Evolutionary conservation across 345 rosid genomes (phyloP).

Genomic region (Brassica juncea): DNA sequence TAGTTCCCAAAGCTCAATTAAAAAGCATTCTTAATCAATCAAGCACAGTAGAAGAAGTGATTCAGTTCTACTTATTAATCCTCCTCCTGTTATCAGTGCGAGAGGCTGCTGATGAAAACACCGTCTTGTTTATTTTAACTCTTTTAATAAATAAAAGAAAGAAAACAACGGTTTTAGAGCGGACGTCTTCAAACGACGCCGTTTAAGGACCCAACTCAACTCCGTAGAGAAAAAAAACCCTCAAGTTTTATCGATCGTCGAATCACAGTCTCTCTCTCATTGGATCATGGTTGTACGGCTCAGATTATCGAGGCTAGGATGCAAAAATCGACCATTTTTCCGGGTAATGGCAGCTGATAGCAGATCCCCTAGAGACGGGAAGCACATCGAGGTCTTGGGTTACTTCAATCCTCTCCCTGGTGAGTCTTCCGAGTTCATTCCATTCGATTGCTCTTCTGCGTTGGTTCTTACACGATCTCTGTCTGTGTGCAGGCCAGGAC

Average conservation of each 20-base stretch:
- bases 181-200: constrained; percentile 12
- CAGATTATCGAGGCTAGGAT: constrained; percentile 75
- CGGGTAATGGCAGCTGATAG: constrained; percentile 91
- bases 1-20: constrained; percentile 10
- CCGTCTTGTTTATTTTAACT: too few species aligned
- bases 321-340: constrained; percentile 81
- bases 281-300: constrained; percentile 70
- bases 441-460: neutral
- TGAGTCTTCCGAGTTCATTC: neutral
- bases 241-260: constrained; percentile 1
- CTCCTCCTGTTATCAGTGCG: too few species aligned
- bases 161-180: neutral
- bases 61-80: neutral
- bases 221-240: constrained; percentile 20
- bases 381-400: constrained; percentile 82
- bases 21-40: neutral
- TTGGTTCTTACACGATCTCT: constrained; percentile 20
- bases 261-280: neutral
- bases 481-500: constrained; percentile 64
- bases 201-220: neutral
- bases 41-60: neutral
- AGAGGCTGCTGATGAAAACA: too few species aligned
- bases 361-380: constrained; percentile 87
- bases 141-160: too few species aligned
- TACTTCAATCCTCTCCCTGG: constrained; percentile 93